phyloP scores from a whole-genome alignment of 2,329 filamentous ascomycete species.

The Talaromyces albobiverticillius region DNA sequence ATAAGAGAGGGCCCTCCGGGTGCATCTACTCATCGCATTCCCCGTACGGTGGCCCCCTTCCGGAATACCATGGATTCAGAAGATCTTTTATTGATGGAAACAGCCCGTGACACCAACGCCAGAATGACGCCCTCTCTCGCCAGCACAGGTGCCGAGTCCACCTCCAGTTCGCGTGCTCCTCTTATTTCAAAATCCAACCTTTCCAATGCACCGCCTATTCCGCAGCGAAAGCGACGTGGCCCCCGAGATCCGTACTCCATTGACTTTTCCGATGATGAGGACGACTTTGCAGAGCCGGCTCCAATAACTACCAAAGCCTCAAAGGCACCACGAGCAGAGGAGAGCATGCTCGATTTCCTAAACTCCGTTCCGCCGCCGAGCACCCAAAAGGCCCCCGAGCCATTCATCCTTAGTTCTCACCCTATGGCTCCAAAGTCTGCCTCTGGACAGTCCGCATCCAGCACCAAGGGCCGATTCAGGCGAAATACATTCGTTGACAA shows the following conservation, averaged over 20 bases:
- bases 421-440: slow-evolving; percentile 16
- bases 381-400: slow-evolving; percentile 29
- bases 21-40: slow-evolving; percentile 66
- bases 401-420: slow-evolving; percentile 23
- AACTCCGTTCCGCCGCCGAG: slow-evolving; percentile 40
- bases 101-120: slow-evolving; percentile 26
- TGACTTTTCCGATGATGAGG: slow-evolving; percentile 67
- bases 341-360: slow-evolving; percentile 49
- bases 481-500: slow-evolving; percentile 30
- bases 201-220: slow-evolving; percentile 19
- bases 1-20: slow-evolving; percentile 80
- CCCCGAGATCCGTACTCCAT: slow-evolving; percentile 92
- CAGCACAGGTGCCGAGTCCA: slow-evolving; percentile 53
- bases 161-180: slow-evolving; percentile 71
- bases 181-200: slow-evolving; percentile 51
- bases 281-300: slow-evolving; percentile 61
- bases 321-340: slow-evolving; percentile 41
- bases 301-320: slow-evolving; percentile 32
- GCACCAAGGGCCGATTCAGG: slow-evolving; percentile 36
- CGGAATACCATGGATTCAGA: slow-evolving; percentile 83
- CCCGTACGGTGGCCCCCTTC: slow-evolving; percentile 80
- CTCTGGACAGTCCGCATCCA: slow-evolving; percentile 19
- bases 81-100: slow-evolving; percentile 50
- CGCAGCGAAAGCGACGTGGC: slow-evolving; percentile 55
- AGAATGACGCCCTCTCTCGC: slow-evolving; percentile 36